A percentile compares a stretch with the other conserved stretches of the same genome.
These are phyloP conservation scores for Colletotrichum incanum DNA, from an alignment of 2,329 filamentous ascomycete species.

Conservation along the genomic window DNA sequence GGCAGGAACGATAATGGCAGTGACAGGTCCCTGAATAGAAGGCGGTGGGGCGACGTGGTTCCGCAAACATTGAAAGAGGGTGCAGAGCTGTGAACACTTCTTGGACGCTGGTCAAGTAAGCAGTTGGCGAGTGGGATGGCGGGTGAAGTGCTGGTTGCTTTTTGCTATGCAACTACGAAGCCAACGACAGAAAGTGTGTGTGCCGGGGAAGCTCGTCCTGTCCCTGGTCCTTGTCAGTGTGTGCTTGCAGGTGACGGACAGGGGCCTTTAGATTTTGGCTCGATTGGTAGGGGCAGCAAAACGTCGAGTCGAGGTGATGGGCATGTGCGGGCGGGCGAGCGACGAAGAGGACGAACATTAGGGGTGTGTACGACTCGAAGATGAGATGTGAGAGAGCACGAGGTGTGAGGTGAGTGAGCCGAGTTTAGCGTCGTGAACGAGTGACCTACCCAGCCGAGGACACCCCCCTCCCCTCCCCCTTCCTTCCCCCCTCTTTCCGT, in stretches of 20 bases:
- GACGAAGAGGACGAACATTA: constrained; percentile 4
- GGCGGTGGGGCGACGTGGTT: constrained; percentile 13
- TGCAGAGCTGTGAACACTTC: neutral
- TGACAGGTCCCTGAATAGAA: constrained; percentile 11
- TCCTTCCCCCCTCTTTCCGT: constrained; percentile 24
- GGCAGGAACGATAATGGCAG: constrained; percentile 7
- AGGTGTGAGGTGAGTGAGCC: constrained; percentile 39
- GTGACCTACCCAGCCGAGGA: constrained; percentile 18
- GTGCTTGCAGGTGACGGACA: constrained; percentile 42
- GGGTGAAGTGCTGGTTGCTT: constrained; percentile 22
- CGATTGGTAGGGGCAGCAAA: constrained; percentile 4
- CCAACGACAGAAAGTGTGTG: constrained; percentile 31
- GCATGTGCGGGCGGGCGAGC: constrained; percentile 13
- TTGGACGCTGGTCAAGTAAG: constrained; percentile 19
- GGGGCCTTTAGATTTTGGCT: constrained; percentile 30
- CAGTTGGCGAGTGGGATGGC: constrained; percentile 20
- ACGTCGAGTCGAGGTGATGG: constrained; percentile 23
- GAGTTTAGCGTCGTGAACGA: constrained; percentile 27
- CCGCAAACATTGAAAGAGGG: constrained; percentile 12
- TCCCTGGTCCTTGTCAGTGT: constrained; percentile 28
- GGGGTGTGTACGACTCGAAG: constrained; percentile 19
- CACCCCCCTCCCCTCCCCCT: constrained; percentile 7
- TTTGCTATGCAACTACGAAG: constrained; percentile 19
- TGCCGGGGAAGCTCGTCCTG: constrained; percentile 42
- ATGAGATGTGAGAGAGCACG: constrained; percentile 7